A percentile compares a stretch with the other conserved stretches of the same genome.
Evolutionary conservation across 1,139 yeast genomes (phyloP).

Genomic region (Lodderomyces margitis): DNA sequence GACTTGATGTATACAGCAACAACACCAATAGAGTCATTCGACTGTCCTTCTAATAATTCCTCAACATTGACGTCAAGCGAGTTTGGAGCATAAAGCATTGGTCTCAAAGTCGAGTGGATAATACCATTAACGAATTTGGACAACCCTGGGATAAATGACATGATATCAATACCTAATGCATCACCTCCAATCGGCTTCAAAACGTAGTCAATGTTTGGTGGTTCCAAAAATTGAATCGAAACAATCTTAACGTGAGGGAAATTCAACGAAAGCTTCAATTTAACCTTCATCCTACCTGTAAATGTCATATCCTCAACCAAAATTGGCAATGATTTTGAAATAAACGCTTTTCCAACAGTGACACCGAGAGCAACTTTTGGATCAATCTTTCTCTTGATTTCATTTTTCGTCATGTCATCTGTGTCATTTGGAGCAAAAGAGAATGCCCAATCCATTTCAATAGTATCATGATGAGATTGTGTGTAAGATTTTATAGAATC

Average conservation of each 20-base stretch:
- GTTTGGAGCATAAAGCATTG: conserved; percentile 82
- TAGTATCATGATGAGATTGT: conserved; percentile 59
- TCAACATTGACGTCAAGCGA: conserved; percentile 72
- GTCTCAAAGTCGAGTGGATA: conserved; percentile 68
- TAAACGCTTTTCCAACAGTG: conserved; percentile 74
- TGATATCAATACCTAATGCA: conserved; percentile 75
- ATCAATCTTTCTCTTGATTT: conserved; percentile 64
- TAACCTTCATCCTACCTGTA: conserved; percentile 68
- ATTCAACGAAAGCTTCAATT: conserved; percentile 55
- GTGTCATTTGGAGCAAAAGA: conserved; percentile 79
- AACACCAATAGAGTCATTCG: conserved; percentile 67
- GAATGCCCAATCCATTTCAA: conserved; percentile 83
- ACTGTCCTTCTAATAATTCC: conserved; percentile 60
- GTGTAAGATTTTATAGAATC: conserved; percentile 71
- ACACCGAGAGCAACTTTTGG: conserved; percentile 81
- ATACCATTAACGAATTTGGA: conserved; percentile 68
- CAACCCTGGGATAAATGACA: conserved; percentile 80
- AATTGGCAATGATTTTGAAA: conserved; percentile 71
- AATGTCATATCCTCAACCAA: conserved; percentile 77
- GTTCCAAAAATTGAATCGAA: conserved; percentile 69
- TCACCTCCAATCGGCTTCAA: conserved; percentile 90
- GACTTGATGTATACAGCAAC: conserved; percentile 61
- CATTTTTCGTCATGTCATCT: conserved; percentile 76
- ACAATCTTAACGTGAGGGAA: conserved; percentile 76
- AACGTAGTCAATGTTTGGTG: conserved; percentile 73